phyloP scores from a whole-genome alignment of 2,329 filamentous ascomycete genomes.

The Penicillium sp. region DNA sequence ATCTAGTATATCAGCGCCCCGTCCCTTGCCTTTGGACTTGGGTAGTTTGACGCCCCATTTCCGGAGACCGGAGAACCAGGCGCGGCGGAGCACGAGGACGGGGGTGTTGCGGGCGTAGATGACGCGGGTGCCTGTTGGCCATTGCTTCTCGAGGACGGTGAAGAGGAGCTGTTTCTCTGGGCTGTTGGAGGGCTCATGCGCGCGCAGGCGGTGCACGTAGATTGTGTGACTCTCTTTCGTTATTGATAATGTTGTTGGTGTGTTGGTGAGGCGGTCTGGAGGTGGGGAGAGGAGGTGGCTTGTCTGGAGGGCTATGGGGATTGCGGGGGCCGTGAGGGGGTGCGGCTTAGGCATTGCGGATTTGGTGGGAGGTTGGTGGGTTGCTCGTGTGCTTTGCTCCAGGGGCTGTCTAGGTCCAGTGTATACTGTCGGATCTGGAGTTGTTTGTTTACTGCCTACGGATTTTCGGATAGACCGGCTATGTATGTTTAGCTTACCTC shows the following conservation, averaged over 20 bases:
- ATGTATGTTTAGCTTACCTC: neutral
- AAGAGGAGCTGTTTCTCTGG: constrained; percentile 19
- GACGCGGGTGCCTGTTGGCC: constrained; percentile 19
- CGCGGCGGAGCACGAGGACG: constrained; percentile 16
- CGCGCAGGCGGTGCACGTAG: constrained; percentile 17
- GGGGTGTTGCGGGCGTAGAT: constrained; percentile 15
- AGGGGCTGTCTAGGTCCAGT: no score
- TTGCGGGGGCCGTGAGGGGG: constrained; percentile 21
- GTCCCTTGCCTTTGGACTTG: neutral
- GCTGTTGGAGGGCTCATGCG: constrained; percentile 17
- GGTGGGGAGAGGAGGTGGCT: constrained; percentile 25
- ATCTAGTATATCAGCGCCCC: neutral
- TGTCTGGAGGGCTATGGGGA: constrained; percentile 24
- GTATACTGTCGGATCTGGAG: neutral
- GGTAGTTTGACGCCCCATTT: neutral
- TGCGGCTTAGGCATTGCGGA: neutral
- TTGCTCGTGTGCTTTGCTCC: neutral
- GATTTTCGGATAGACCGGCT: neutral
- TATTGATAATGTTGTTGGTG: constrained; percentile 23
- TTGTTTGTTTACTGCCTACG: neutral
- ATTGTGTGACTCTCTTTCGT: constrained; percentile 15
- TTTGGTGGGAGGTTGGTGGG: neutral
- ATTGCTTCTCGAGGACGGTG: constrained; percentile 19
- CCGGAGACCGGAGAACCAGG: constrained; percentile 8
- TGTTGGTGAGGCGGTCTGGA: constrained; percentile 25